Evolutionary conservation across 352 stramenopile genomes (phyloP).

Genomic region (Phytophthora rubi): DNA sequence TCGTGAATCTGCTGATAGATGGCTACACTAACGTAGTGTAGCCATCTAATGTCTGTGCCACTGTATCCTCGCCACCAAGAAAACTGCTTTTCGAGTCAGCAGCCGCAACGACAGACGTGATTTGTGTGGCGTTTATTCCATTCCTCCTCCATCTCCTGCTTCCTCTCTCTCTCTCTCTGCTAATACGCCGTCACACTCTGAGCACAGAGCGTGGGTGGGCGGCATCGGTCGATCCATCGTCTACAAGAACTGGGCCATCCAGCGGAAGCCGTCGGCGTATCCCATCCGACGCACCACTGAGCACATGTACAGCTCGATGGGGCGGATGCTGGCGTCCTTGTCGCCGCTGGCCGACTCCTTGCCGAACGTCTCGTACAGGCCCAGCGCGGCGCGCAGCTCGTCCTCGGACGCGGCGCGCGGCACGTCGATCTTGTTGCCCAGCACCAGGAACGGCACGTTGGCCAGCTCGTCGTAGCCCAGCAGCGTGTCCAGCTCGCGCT

Average conservation of each 20-base stretch:
- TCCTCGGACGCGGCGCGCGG: conserved; percentile 97
- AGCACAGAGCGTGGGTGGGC: not conserved
- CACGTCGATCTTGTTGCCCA: conserved; percentile 99
- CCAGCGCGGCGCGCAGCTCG: conserved; percentile 96
- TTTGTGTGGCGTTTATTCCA: conserved; percentile 40
- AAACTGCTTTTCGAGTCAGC: conserved; percentile 11
- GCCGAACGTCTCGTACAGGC: conserved; percentile 98
- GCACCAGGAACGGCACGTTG: conserved; percentile 98
- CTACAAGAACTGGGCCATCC: conserved; percentile 92
- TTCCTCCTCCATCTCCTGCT: conserved; percentile 13
- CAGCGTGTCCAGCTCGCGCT: conserved; percentile 98
- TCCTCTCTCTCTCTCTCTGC: conserved; percentile 25
- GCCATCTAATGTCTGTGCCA: too few species aligned
- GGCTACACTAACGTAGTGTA: conserved; percentile 22
- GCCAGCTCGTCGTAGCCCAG: conserved; percentile 97
- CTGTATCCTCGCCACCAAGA: too few species aligned
- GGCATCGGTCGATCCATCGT: conserved; percentile 29
- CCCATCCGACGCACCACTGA: conserved; percentile 99
- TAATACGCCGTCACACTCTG: conserved; percentile 30
- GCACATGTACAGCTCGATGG: conserved; percentile 99
- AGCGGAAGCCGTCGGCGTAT: conserved; percentile 96
- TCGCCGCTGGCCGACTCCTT: conserved; percentile 94
- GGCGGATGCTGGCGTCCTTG: conserved; percentile 90
- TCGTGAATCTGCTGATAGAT: conserved; percentile 18
- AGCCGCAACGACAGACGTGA: conserved; percentile 5